phyloP scores from a whole-genome alignment of 768 basidiomycete species.

The Suillus cothurnatus region DNA sequence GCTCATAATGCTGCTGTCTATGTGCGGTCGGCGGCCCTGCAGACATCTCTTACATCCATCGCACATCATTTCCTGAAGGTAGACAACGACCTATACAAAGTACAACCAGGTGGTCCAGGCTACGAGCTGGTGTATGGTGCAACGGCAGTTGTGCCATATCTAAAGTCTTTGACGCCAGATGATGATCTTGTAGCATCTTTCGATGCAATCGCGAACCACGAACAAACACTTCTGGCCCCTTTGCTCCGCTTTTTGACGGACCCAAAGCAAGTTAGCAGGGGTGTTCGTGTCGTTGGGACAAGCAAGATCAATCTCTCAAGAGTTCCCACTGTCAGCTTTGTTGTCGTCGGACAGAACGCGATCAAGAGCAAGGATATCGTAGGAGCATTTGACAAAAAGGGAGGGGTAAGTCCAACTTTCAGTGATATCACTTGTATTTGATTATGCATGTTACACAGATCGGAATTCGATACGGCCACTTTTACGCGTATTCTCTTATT shows the following conservation, averaged over 20 bases:
- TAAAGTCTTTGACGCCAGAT: conserved; percentile 57
- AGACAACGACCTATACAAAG: conserved; percentile 52
- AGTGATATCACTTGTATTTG: conserved; percentile 1
- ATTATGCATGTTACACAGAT: conserved; percentile 44
- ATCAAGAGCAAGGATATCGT: conserved; percentile 68
- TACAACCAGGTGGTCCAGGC: conserved; percentile 74
- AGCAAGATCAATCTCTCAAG: conserved; percentile 45
- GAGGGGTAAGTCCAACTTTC: conserved; percentile 49
- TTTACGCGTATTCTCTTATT: conserved; percentile 71
- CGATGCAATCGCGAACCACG: conserved; percentile 59
- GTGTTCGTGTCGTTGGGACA: conserved; percentile 70
- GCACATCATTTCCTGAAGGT: conserved; percentile 71
- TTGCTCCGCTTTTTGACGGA: conserved; percentile 59
- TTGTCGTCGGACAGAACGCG: conserved; percentile 59
- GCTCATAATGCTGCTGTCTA: conserved; percentile 72
- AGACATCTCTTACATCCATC: conserved; percentile 55
- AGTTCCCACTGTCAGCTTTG: conserved; percentile 73
- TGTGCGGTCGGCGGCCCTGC: conserved; percentile 50
- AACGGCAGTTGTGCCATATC: conserved; percentile 63
- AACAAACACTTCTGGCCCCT: conserved; percentile 56
- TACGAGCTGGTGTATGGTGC: conserved; percentile 70
- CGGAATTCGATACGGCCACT: conserved; percentile 79
- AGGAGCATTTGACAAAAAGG: conserved; percentile 60
- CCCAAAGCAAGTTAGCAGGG: conserved; percentile 50
- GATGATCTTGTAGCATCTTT: conserved; percentile 53